A percentile compares a stretch with the other conserved stretches of the same genome.
Evolutionary conservation across 2,329 filamentous ascomycete genomes (phyloP).

Genomic region (Pestalotiopsis sp.): DNA sequence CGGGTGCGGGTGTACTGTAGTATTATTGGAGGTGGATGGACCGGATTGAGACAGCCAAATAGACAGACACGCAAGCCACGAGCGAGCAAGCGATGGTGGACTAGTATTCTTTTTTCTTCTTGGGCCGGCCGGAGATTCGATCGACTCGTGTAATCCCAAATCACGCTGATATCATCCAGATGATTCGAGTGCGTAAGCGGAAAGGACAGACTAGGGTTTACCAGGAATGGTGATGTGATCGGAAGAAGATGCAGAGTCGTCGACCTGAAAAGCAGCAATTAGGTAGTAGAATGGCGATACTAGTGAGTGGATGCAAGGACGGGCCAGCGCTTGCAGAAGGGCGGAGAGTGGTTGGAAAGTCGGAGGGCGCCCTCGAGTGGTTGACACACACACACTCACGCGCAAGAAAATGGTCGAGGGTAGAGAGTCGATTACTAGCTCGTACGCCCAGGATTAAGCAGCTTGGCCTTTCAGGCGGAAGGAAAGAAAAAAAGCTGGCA

Average conservation of each 20-base stretch:
- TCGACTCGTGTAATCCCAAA: slow-evolving; percentile 5
- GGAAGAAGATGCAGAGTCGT: slow-evolving; percentile 1
- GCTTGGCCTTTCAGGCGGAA: slow-evolving; percentile 18
- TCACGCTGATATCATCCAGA: not conserved
- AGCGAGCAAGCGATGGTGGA: not conserved
- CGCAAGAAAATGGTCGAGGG: not conserved
- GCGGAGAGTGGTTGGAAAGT: slow-evolving; percentile 24
- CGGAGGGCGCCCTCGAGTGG: slow-evolving; percentile 8
- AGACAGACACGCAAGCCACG: slow-evolving; percentile 2
- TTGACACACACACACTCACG: not conserved
- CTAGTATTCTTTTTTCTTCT: not conserved
- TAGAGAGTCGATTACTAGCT: slow-evolving; percentile 12
- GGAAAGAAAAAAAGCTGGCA: slow-evolving; percentile 24
- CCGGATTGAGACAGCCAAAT: not conserved
- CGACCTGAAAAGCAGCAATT: not conserved
- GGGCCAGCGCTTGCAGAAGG: slow-evolving; percentile 32
- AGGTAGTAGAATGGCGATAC: slow-evolving; percentile 13
- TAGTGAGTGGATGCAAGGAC: slow-evolving; percentile 28
- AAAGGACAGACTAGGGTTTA: slow-evolving; percentile 17
- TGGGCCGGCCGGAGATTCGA: slow-evolving; percentile 6
- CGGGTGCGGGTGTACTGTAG: not conserved
- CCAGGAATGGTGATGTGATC: slow-evolving; percentile 8
- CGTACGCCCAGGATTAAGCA: slow-evolving; percentile 20
- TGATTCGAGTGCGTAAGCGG: slow-evolving; percentile 7
- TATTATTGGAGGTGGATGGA: not conserved